A percentile compares a stretch with the other conserved stretches of the same genome.
Conservation (phyloP, 2,329 filamentous ascomycete genomes). For the Aciculosporium take region DNA sequence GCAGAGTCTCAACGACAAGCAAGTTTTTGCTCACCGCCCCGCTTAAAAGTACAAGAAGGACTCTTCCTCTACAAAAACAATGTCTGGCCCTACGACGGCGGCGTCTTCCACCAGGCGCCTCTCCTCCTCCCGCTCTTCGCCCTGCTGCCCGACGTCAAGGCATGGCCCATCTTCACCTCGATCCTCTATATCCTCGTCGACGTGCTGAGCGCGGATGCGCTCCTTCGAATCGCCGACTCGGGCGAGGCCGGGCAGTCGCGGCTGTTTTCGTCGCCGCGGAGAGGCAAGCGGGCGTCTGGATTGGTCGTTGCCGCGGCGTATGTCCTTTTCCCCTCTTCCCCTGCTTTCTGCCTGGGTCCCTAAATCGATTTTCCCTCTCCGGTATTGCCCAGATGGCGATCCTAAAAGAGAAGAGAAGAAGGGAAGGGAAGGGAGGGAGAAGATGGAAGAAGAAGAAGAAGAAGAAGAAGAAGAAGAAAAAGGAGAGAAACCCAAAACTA, state of each 20-base stretch:
- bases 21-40: too few relatives aligned
- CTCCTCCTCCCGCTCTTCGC: constrained; percentile 85
- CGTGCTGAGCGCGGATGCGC: constrained; percentile 64
- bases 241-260: constrained; percentile 62
- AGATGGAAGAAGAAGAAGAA: background rate
- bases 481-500: background rate
- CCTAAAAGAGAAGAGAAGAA: too few relatives aligned
- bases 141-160: constrained; percentile 57
- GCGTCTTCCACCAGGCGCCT: constrained; percentile 70
- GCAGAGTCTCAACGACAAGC: background rate
- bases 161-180: constrained; percentile 58
- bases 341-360: too few relatives aligned
- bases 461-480: background rate
- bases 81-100: constrained; percentile 93
- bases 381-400: too few relatives aligned
- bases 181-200: constrained; percentile 73
- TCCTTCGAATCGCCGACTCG: constrained; percentile 68
- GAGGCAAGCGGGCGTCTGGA: constrained; percentile 59
- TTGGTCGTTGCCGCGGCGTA: constrained; percentile 68
- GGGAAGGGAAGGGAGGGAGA: too few relatives aligned
- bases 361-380: too few relatives aligned
- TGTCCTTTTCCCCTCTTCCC: constrained; percentile 12
- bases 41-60: constrained; percentile 79
- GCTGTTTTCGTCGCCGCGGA: constrained; percentile 65
- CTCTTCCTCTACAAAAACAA: constrained; percentile 92